A percentile compares a stretch with the other conserved stretches of the same genome.
Conservation (phyloP, 129 eudicot genomes). For the Flaveria sonorensis region DNA sequence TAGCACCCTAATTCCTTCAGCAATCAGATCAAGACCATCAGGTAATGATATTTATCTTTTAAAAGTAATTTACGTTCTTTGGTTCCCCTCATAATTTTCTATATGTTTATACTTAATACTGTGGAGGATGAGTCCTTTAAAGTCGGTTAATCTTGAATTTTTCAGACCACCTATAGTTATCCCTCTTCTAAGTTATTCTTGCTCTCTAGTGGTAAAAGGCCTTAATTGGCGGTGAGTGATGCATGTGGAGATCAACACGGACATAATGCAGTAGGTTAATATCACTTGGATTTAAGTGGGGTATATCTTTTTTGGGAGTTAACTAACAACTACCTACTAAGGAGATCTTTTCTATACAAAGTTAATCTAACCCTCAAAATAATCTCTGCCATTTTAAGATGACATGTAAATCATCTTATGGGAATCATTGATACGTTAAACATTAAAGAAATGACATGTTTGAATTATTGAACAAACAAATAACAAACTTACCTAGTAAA, state of each 20-base stretch:
- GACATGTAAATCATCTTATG: not conserved
- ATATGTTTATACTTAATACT: not conserved
- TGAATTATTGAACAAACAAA: not conserved
- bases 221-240: not conserved
- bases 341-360: not conserved
- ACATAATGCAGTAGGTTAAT: not conserved
- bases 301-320: not conserved
- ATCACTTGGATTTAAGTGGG: not conserved
- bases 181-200: not conserved
- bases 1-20: not conserved
- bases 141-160: not conserved
- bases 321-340: not conserved
- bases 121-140: not conserved
- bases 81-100: not conserved
- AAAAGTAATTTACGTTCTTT: not conserved
- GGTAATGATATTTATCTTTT: slow-evolving; percentile 23
- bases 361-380: not conserved
- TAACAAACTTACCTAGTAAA: too few species aligned
- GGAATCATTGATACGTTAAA: not conserved
- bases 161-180: not conserved
- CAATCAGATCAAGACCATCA: slow-evolving; percentile 15
- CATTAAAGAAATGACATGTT: not conserved
- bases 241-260: not conserved
- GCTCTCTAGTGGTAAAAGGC: slow-evolving; percentile 3
- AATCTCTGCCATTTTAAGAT: not conserved